These are phyloP conservation scores for Saccharomyces jurei DNA, from an alignment of 805 yeast genomes.

Conservation along the genomic window DNA sequence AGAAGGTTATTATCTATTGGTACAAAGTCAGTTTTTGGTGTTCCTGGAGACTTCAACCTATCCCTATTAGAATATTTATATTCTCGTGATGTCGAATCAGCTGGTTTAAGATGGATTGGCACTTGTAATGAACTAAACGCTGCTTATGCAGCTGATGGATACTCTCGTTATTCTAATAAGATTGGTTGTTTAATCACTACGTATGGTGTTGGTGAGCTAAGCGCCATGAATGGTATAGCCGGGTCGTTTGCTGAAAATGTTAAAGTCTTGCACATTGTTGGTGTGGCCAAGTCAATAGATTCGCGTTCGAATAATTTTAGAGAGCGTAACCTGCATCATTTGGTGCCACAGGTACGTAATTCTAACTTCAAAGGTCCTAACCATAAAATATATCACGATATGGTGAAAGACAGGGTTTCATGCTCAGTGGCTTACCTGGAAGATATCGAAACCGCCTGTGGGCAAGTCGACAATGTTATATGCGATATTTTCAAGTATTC, in stretches of 20 bases:
- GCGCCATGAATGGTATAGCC: slow-evolving; percentile 74
- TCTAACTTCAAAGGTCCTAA: slow-evolving; percentile 47
- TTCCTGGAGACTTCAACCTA: slow-evolving; percentile 73
- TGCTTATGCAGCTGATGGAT: slow-evolving; percentile 88
- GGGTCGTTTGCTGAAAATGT: slow-evolving; percentile 79
- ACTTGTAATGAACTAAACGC: slow-evolving; percentile 84
- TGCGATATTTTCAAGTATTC: slow-evolving; percentile 44
- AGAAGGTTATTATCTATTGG: slow-evolving; percentile 47
- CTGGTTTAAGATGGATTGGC: slow-evolving; percentile 62
- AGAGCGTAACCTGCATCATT: slow-evolving; percentile 45
- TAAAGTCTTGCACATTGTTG: slow-evolving; percentile 78
- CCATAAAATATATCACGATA: slow-evolving; percentile 55
- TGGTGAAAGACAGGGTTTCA: slow-evolving; percentile 48
- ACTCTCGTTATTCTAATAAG: slow-evolving; percentile 55
- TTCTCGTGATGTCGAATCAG: slow-evolving; percentile 18
- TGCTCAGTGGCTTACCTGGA: slow-evolving; percentile 47
- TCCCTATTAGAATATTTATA: slow-evolving; percentile 62
- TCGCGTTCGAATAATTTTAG: slow-evolving; percentile 7
- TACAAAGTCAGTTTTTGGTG: slow-evolving; percentile 60
- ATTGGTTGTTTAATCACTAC: slow-evolving; percentile 61
- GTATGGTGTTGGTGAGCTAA: slow-evolving; percentile 83
- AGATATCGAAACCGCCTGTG: slow-evolving; percentile 37
- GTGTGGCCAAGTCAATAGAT: slow-evolving; percentile 29
- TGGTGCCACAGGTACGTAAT: slow-evolving; percentile 42
- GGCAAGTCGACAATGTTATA: slow-evolving; percentile 63